Base-by-base conservation (phyloP, 2,329 filamentous ascomycete genomes). In the Paraphoma sp. region DNA sequence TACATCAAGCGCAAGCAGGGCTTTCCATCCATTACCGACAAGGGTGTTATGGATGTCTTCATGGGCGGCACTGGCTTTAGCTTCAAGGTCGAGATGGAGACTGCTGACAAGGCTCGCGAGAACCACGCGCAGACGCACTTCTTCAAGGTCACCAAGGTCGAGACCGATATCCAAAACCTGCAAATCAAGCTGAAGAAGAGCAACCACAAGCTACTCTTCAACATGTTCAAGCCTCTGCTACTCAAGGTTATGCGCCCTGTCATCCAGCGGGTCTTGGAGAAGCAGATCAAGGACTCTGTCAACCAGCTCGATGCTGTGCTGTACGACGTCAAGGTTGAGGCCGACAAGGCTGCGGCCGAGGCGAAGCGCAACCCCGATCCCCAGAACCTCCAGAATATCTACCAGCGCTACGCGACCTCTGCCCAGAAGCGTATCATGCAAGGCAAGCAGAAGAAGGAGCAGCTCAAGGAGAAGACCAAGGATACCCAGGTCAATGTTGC, bases 1-100 rank as follows among this genome's bases (percentile, higher is more conserved):
- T 93, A 98, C 78, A 84, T 99, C 79, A 95, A 95, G 82, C 91
- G 89, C 80, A 98, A 99, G 86, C 82, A 93, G 70, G 94, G 95
- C 8, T 97, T 97, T 83, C 94, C 93, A 3, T 85, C 88, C 12
- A 83, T 98, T 75, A 93, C 87, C 16, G 95, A 99, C 74, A 90
- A 87, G 45, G 95, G 95, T 81, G 84, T 98, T 31, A 88, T 90
- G 79, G 93, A 98, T 74, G 88, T 99, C 69, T 87, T 93, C 72
- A 86, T 99, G 52, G 91, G 90, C 28, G 95, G 93, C 31, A 86
- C 90, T 43, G 95, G 95, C 36, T 89, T 99, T 76, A 90, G 89
- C 70, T 97, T 98, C 85, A 93, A 93, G 78, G 87, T 98, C 73
- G 91, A 92, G 74, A 85, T 97, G 67, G 91, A 93, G 54, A 93